A percentile compares a stretch with the other conserved stretches of the same genome.
Conservation (phyloP, 140 eudicot species). For the Ambrosia hybrid region DNA sequence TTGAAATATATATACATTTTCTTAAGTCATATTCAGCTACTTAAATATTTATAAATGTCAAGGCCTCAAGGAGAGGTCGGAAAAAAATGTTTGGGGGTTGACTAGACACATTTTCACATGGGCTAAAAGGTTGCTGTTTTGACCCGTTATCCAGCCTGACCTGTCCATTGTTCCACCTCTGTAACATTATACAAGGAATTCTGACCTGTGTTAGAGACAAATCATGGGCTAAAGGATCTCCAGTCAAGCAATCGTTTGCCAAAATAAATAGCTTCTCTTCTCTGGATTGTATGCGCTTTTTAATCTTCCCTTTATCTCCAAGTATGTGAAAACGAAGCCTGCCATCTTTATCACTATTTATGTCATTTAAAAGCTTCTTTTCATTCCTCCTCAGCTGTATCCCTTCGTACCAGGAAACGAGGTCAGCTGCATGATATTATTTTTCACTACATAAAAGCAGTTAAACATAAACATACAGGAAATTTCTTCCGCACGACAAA, state of each 20-base stretch:
- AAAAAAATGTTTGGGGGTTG: not conserved
- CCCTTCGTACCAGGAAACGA: conserved; percentile 58
- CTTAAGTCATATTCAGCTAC: not conserved
- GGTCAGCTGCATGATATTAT: conserved; percentile 24
- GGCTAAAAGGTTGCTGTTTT: not conserved
- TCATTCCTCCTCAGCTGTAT: conserved; percentile 96
- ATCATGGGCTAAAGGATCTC: conserved; percentile 88
- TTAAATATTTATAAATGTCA: not conserved
- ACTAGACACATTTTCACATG: not conserved
- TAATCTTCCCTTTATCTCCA: conserved; percentile 89
- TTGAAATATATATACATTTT: not conserved
- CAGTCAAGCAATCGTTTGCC: conserved; percentile 96
- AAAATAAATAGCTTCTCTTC: conserved; percentile 94
- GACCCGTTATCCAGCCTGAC: not conserved
- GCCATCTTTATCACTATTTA: conserved; percentile 82
- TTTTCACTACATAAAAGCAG: conserved; percentile 8
- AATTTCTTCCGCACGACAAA: conserved; percentile 90
- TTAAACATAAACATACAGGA: conserved; percentile 56
- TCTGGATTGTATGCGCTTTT: conserved; percentile 93
- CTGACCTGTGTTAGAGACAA: conserved; percentile 88
- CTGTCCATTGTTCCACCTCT: not conserved
- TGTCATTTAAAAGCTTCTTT: conserved; percentile 88
- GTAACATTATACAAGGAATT: not conserved
- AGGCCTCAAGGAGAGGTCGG: not conserved
- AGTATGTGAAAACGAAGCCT: conserved; percentile 90